Base-by-base conservation (phyloP, 257 asterid species). In the Primulina huaijiensis region DNA sequence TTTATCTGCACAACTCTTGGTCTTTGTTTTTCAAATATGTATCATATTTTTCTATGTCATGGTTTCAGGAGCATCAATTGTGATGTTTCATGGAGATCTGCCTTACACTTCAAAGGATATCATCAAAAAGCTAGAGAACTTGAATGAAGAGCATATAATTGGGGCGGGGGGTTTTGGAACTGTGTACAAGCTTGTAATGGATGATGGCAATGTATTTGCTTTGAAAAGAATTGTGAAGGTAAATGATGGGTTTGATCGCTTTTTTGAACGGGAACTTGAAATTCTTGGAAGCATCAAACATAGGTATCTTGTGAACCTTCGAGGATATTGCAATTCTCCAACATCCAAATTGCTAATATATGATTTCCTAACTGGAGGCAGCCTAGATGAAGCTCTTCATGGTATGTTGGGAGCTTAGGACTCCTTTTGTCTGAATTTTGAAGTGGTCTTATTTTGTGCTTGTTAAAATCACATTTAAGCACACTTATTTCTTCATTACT, bases 151-250 rank as follows among this genome's bases (percentile, higher is more conserved):
- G 77, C 95, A 87, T 77, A 79, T 92, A 55, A 90, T 92, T 77
- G 98, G 98, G 38, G 77, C 83, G 14, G 98, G 98, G 65, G 98
- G 98, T 53, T 92, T 92, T 76, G 97, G 96, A 74, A 92, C 97
- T 34, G 96, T 90, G 43, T 90, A 92, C 85, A 88, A 84, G 82
- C 97, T 92, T 74, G 84, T 83, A 0, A 92, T 92, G 98, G 98
- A 92, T 73, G 98, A 92, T 62, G 97, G 96, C 70, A 87, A 78
- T 81, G 79, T 87, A 73, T 90, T 90, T 81, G 96, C 97, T 20
- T 81, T 90, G 74, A 90, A 90, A 80, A 88, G 90, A 79, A 90
- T 90, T 67, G 82, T 89, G 71, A 90, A 90, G 83, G 76, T 90
- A 66, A 90, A 87, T 59, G 96, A 85, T 60, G 96, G 96, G 50